A percentile compares a stretch with the other conserved stretches of the same genome.
Evolutionary conservation across 73 alveolate genomes (phyloP).

Genomic region (Paramecium pentaurelia): DNA sequence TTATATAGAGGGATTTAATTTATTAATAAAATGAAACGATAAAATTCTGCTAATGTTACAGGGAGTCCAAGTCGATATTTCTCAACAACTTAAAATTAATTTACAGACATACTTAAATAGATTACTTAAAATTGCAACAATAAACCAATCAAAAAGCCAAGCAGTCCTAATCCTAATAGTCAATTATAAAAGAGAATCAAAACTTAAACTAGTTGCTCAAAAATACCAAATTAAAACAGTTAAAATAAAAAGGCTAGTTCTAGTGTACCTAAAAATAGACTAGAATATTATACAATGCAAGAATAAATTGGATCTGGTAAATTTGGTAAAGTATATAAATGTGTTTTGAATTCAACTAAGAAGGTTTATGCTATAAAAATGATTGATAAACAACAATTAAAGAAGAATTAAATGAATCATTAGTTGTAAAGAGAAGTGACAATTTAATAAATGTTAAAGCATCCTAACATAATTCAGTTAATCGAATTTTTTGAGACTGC

Average conservation of each 20-base stretch:
- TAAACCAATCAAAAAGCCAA: neutral
- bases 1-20: neutral
- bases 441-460: slow-evolving; percentile 51
- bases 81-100: neutral
- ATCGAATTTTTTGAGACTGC: slow-evolving; percentile 87
- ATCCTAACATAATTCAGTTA: slow-evolving; percentile 90
- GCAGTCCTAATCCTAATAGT: neutral
- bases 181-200: neutral
- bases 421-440: slow-evolving; percentile 10
- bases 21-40: slow-evolving; percentile 44
- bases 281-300: neutral
- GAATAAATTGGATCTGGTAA: slow-evolving; percentile 35
- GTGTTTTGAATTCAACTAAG: neutral
- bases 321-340: slow-evolving; percentile 36
- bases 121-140: slow-evolving; percentile 11
- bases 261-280: slow-evolving; percentile 1
- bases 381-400: neutral
- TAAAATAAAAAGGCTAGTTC: neutral
- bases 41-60: slow-evolving; percentile 9
- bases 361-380: slow-evolving; percentile 14
- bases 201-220: slow-evolving; percentile 1
- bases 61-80: slow-evolving; percentile 23
- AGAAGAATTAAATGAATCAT: neutral
- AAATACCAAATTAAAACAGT: neutral
- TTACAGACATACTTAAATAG: neutral